These are phyloP conservation scores for Anaeramoeba flamelloides DNA, from an alignment of 78 protist species.

Conservation along the genomic window DNA sequence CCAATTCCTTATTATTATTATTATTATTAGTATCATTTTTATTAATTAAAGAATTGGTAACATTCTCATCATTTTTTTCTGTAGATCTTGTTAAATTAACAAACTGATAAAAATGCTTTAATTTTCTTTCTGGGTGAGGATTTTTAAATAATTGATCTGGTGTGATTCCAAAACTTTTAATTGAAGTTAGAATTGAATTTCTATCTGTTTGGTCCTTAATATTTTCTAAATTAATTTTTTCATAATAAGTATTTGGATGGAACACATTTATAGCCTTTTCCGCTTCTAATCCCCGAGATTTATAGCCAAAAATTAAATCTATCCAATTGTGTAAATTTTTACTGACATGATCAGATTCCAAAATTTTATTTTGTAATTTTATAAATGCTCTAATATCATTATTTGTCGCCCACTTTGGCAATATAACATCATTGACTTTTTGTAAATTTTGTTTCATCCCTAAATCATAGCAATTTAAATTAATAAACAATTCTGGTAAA, in stretches of 20 bases:
- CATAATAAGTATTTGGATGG: conserved; percentile 1
- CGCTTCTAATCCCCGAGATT: background rate
- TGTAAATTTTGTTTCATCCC: background rate
- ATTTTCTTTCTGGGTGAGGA: background rate
- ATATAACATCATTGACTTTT: background rate
- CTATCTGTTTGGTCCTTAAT: background rate
- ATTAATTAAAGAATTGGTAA: no score
- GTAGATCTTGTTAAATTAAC: no score
- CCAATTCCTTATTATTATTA: no score
- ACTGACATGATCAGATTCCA: background rate
- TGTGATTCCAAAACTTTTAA: background rate
- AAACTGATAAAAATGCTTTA: no score
- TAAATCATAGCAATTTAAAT: background rate
- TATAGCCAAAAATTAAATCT: background rate
- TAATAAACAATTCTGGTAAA: background rate
- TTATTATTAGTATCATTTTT: no score
- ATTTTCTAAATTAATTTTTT: background rate
- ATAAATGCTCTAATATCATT: background rate
- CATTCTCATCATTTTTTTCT: no score
- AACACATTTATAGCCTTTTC: background rate
- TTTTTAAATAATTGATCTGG: background rate
- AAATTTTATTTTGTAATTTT: background rate
- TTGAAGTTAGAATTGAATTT: background rate
- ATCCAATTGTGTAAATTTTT: background rate
- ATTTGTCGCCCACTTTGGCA: background rate